Base-by-base conservation (phyloP, 2,329 filamentous ascomycete species). In the Microcyclospora tardicrescens region DNA sequence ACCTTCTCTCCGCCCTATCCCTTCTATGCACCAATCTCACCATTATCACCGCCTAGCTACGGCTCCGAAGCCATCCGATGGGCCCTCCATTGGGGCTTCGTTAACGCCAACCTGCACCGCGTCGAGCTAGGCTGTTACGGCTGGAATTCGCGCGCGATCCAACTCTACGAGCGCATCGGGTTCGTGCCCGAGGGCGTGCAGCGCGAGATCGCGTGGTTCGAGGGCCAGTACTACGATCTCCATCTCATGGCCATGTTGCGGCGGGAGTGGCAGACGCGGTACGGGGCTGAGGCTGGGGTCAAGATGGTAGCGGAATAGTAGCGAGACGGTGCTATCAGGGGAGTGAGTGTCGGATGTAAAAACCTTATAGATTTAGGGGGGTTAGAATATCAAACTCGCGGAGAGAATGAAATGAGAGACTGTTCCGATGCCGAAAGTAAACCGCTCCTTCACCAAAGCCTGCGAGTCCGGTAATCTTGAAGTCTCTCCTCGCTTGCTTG, bases 41-140 rank as follows among this genome's bases (percentile, higher is more conserved):
- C 30, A 10, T 32, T 32, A 4, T 10, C 12, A 4, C 5, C 30
- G 4, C 12, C 12, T n/a, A 4, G 30, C 30, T 32, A 32, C 10
- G 30, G 30, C 12, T n/a, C 6, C 30, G 30, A 32, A n/a, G 6
- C 30, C 14, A 30, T 32, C 14, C 12, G 10, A 32, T 32, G 12
- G 10, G 60, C 52, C 0, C 44, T 69, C 3, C 58, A 65, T 16
- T 71, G 67, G 60, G 62, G 62, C 0, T 72, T 72, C 43, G 45
- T 49, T 5, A 53, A 54, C n/a, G 65, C 58, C 1, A 63, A 62
- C 0, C 47, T 68, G 51, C 68, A 72, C 43, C 53, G 62, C 4
- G 61, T 72, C 13, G 51, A 47, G 10, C 58, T 72, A 6, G 46
- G 49, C 3, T 60, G 60, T 0, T 58, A 63, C 14, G 57, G 48